Conservation (phyloP, 257 asterid genomes). For the Fraxinus anomala region DNA sequence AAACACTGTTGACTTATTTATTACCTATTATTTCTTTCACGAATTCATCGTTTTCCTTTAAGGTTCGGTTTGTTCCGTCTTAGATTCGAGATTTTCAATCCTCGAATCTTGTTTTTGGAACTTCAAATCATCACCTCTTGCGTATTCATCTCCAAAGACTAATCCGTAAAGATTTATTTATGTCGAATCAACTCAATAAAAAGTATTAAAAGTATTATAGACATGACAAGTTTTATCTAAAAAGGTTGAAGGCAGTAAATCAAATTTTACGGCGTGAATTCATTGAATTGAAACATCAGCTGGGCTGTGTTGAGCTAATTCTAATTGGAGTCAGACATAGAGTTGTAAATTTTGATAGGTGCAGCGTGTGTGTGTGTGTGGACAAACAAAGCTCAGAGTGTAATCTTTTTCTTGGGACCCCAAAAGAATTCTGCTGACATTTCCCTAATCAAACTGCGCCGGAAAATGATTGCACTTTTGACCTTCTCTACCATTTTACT, state of each 20-base stretch:
- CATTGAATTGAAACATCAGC: too few species aligned
- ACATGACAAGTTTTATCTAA: too few species aligned
- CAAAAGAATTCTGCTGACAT: slow-evolving; percentile 39
- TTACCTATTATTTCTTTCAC: neutral
- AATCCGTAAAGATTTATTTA: too few species aligned
- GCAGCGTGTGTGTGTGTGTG: slow-evolving; percentile 5
- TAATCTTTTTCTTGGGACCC: slow-evolving; percentile 42
- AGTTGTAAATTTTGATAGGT: neutral
- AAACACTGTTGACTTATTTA: neutral
- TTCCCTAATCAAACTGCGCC: slow-evolving; percentile 66
- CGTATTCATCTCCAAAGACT: too few species aligned
- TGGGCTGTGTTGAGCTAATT: neutral
- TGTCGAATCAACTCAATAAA: too few species aligned
- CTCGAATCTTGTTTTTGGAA: too few species aligned
- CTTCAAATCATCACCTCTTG: too few species aligned
- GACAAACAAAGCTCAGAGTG: slow-evolving; percentile 18
- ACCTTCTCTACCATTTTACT: slow-evolving; percentile 46
- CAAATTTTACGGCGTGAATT: neutral
- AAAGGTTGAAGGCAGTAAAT: neutral
- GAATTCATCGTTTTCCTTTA: too few species aligned
- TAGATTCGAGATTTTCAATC: too few species aligned
- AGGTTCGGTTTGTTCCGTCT: too few species aligned
- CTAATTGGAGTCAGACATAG: neutral
- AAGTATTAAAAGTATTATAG: too few species aligned
- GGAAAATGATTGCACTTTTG: slow-evolving; percentile 83